Conservation (phyloP, 495 filamentous ascomycete species). For the Friedmanniomyces endolithicus region DNA sequence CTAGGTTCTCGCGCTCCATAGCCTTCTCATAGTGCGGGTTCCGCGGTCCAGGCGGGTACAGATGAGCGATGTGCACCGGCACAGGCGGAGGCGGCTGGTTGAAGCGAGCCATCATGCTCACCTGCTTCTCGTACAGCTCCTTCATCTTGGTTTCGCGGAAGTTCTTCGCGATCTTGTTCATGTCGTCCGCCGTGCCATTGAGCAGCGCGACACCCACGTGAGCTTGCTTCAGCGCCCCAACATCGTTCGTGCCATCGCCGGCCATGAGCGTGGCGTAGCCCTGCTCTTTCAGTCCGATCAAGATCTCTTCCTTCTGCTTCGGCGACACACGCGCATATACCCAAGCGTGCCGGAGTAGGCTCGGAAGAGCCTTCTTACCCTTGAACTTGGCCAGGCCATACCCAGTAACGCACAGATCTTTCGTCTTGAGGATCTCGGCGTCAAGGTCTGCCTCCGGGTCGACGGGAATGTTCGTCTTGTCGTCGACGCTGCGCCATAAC, state of each 20-base stretch:
- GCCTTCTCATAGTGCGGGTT: constrained; percentile 97
- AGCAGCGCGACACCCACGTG: constrained; percentile 93
- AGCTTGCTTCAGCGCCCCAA: constrained; percentile 94
- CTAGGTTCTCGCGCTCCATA: constrained; percentile 65
- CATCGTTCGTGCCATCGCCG: constrained; percentile 96
- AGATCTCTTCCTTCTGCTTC: constrained; percentile 97
- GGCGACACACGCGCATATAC: constrained; percentile 97
- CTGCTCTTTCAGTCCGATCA: constrained; percentile 85
- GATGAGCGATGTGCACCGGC: constrained; percentile 76
- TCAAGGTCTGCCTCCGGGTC: constrained; percentile 74
- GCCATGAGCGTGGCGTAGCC: constrained; percentile 99
- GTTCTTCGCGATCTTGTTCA: constrained; percentile 84
- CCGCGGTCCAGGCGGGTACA: constrained; percentile 79
- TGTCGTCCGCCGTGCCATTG: constrained; percentile 84
- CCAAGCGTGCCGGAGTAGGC: constrained; percentile 81
- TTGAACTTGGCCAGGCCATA: constrained; percentile 88
- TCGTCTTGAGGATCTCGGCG: constrained; percentile 63
- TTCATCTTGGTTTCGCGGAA: constrained; percentile 92
- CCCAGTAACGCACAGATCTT: constrained; percentile 93
- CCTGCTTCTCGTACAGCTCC: constrained; percentile 95
- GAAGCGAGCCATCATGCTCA: constrained; percentile 78
- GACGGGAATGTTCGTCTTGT: constrained; percentile 76
- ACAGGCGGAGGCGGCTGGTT: constrained; percentile 85
- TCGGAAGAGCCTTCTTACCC: constrained; percentile 55
- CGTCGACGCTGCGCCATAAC: constrained; percentile 92